phyloP scores from a whole-genome alignment of 805 yeast genomes.

The Candida montana region DNA sequence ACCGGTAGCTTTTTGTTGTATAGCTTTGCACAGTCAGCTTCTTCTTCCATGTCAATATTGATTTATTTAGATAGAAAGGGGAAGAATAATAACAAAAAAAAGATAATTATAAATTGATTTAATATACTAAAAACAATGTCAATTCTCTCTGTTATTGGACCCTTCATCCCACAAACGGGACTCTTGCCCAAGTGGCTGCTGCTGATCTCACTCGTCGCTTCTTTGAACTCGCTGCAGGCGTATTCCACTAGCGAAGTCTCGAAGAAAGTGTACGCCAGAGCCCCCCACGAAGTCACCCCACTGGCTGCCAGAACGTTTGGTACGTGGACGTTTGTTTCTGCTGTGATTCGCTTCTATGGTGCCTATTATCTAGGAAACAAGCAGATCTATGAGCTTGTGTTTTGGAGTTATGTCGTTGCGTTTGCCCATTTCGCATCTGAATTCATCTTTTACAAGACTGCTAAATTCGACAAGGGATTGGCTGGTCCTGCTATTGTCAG shows the following conservation, averaged over 20 bases:
- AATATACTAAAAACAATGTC: constrained; percentile 19
- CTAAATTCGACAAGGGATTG: constrained; percentile 82
- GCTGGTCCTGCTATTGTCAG: constrained; percentile 86
- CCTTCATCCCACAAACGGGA: constrained; percentile 42
- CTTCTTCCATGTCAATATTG: too few species aligned
- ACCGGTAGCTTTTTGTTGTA: too few species aligned
- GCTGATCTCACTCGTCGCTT: constrained; percentile 82
- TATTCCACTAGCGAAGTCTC: constrained; percentile 75
- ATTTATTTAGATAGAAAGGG: too few species aligned
- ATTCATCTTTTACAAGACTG: constrained; percentile 74
- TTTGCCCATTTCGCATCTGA: constrained; percentile 78
- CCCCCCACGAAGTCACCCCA: constrained; percentile 54
- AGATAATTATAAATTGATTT: too few species aligned
- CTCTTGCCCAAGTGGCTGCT: constrained; percentile 72
- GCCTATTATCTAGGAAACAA: constrained; percentile 69
- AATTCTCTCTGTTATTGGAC: constrained; percentile 30
- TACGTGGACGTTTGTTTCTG: constrained; percentile 90
- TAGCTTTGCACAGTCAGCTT: too few species aligned
- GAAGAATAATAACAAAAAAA: too few species aligned
- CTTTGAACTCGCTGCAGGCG: constrained; percentile 85
- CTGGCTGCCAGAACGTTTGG: constrained; percentile 96
- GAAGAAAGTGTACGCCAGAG: constrained; percentile 66
- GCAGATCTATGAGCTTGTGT: constrained; percentile 71
- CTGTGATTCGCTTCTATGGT: constrained; percentile 81
- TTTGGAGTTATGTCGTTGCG: constrained; percentile 79